phyloP scores from a whole-genome alignment of 306 rosid species.

The Ormosia semicastrata region DNA sequence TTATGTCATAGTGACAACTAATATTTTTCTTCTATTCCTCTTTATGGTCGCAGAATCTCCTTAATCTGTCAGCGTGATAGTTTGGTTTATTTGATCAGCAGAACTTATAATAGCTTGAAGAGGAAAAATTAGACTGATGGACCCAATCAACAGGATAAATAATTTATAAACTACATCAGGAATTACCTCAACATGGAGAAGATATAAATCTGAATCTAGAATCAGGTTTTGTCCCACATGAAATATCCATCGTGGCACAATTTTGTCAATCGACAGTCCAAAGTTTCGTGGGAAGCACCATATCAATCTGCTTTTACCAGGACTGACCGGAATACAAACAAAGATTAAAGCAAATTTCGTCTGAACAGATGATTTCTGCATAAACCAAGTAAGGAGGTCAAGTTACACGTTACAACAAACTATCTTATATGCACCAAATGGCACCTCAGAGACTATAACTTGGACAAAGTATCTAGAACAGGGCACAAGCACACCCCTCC shows the following conservation, averaged over 20 bases:
- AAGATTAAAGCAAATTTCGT: conserved; percentile 49
- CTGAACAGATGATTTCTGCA: conserved; percentile 53
- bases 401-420: too few relatives aligned
- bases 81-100: background rate
- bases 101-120: background rate
- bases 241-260: too few relatives aligned
- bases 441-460: background rate
- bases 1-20: background rate
- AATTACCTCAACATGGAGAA: too few relatives aligned
- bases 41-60: background rate
- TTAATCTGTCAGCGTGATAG: background rate
- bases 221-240: too few relatives aligned
- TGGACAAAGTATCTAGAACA: background rate
- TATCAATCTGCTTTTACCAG: conserved; percentile 89
- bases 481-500: background rate
- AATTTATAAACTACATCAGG: too few relatives aligned
- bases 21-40: background rate
- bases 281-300: conserved; percentile 90
- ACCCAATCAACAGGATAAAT: too few relatives aligned
- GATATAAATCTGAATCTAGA: too few relatives aligned
- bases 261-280: too few relatives aligned
- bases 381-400: background rate
- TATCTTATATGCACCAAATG: background rate
- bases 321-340: conserved; percentile 85
- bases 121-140: background rate